These are phyloP conservation scores for Hypoxylon lienhwacheense DNA, from an alignment of 495 filamentous ascomycete species.

Conservation along the genomic window DNA sequence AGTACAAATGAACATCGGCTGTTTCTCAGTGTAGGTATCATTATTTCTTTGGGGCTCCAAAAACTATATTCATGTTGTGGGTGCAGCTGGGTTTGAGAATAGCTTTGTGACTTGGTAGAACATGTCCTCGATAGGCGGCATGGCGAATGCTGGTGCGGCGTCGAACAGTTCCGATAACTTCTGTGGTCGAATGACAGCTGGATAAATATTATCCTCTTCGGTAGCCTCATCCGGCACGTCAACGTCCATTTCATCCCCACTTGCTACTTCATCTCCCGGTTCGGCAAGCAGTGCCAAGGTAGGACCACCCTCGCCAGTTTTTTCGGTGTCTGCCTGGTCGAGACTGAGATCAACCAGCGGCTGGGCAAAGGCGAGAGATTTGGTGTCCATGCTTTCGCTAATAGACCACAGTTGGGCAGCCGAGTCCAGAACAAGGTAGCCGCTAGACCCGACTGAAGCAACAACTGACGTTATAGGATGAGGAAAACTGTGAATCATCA, in stretches of 20 bases:
- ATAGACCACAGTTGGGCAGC: slow-evolving; percentile 59
- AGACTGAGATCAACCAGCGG: slow-evolving; percentile 52
- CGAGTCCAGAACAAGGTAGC: slow-evolving; percentile 63
- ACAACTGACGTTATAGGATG: slow-evolving; percentile 58
- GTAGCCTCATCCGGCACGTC: slow-evolving; percentile 38
- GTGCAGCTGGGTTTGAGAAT: slow-evolving; percentile 51
- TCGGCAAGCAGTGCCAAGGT: slow-evolving; percentile 27
- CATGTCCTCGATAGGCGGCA: slow-evolving; percentile 75
- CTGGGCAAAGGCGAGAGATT: slow-evolving; percentile 50
- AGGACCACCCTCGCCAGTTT: slow-evolving; percentile 15
- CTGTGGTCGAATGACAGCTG: slow-evolving; percentile 62
- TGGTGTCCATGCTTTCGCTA: slow-evolving; percentile 53
- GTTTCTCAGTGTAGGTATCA: not conserved
- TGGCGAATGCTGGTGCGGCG: slow-evolving; percentile 68
- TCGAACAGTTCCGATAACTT: slow-evolving; percentile 75
- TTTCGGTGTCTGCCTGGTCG: slow-evolving; percentile 34
- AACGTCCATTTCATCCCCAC: slow-evolving; percentile 49
- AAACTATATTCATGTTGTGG: slow-evolving; percentile 1
- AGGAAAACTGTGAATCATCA: slow-evolving; percentile 51
- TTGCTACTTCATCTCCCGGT: slow-evolving; percentile 53
- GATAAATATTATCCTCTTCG: slow-evolving; percentile 45
- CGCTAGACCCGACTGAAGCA: slow-evolving; percentile 54
- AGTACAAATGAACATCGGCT: not conserved
- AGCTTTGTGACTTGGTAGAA: slow-evolving; percentile 72
- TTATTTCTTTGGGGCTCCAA: not conserved